Evolutionary conservation across 352 stramenopile genomes (phyloP), one percentile per base, ranked within the genome.

Genomic region (Phytophthora lateralis): DNA sequence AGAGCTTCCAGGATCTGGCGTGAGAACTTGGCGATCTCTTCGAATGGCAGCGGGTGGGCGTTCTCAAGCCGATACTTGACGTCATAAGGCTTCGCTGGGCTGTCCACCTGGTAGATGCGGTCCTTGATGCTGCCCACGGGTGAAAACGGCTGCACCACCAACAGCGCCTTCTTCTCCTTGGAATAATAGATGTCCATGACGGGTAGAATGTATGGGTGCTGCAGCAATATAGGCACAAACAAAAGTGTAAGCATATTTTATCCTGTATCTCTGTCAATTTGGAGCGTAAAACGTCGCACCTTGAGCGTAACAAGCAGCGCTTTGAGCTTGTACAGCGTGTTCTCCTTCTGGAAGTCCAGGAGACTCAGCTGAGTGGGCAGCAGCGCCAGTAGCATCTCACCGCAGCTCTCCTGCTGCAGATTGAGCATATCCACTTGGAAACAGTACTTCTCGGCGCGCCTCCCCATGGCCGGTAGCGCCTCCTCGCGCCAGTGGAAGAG

Each of bases 381-480:
- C 20, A 93, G 58, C 38, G 75, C 73, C 46, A 93, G 67, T 18
- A 93, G 35, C 75, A 90, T 78, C 51, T 89, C 69, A 12, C 68
- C 72, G 35, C 75, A 80, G 7, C 46, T 50, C 37, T 90, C 77
- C 29, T 84, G 66, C 42, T 75, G 71, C 48, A 93, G 59, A 56
- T 93, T 90, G 7, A 79, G 57, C 66, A 91, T 73, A 44, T 91
- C 79, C 18, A 93, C 81, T 44, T 71, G 76, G 62, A 91, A 91
- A 17, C 67, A 79, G 59, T 82, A 86, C 65, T 93, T 93, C 44
- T 88, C 75, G 14, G 55, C 70, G 38, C 81, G 80, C 41, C 64
- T 55, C 4, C 85, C 82, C 50, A 93, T 80, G 43, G 64, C 59
- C 6, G 75, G 79, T 5, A 90, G 73, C 50, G 82, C 73, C 38